A percentile compares a stretch with the other conserved stretches of the same genome.
These are phyloP conservation scores for Aureobasidium mangrovei DNA, from an alignment of 2,329 filamentous ascomycete species.

Conservation along the genomic window DNA sequence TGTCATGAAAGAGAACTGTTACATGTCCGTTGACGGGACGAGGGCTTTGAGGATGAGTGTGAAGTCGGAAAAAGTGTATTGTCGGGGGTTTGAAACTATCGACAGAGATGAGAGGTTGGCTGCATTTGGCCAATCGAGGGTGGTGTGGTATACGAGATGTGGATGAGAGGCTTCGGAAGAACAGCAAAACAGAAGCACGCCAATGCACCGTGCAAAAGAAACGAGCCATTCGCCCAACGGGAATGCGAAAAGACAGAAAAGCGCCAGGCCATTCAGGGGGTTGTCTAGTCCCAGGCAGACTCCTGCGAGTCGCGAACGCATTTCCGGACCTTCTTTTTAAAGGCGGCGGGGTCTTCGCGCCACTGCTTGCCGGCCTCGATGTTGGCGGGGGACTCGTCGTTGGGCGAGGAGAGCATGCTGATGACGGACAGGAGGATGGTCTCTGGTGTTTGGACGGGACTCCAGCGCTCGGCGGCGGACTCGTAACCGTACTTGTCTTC, in stretches of 20 bases:
- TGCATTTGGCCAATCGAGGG: no score
- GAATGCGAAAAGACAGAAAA: not conserved
- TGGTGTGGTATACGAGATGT: not conserved
- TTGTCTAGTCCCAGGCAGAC: constrained; percentile 25
- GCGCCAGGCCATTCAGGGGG: not conserved
- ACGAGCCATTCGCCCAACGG: not conserved
- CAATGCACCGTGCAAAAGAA: constrained; percentile 3
- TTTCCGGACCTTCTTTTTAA: constrained; percentile 66
- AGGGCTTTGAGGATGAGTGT: no score
- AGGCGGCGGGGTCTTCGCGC: constrained; percentile 71
- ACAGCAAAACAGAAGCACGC: not conserved
- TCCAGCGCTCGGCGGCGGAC: constrained; percentile 81
- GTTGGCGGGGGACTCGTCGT: constrained; percentile 92
- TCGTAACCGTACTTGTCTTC: constrained; percentile 95
- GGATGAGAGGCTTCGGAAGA: no score
- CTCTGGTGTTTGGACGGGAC: constrained; percentile 87
- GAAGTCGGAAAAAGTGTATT: no score
- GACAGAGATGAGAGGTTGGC: no score
- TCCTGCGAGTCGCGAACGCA: constrained; percentile 77
- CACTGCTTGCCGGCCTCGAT: constrained; percentile 85
- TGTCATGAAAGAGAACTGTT: no score
- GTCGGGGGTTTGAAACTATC: no score
- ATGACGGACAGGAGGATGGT: constrained; percentile 89
- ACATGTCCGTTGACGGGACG: no score
- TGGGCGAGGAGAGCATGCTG: constrained; percentile 83